Conservation (phyloP, 2,329 filamentous ascomycete species). For the Cercospora sojina region DNA sequence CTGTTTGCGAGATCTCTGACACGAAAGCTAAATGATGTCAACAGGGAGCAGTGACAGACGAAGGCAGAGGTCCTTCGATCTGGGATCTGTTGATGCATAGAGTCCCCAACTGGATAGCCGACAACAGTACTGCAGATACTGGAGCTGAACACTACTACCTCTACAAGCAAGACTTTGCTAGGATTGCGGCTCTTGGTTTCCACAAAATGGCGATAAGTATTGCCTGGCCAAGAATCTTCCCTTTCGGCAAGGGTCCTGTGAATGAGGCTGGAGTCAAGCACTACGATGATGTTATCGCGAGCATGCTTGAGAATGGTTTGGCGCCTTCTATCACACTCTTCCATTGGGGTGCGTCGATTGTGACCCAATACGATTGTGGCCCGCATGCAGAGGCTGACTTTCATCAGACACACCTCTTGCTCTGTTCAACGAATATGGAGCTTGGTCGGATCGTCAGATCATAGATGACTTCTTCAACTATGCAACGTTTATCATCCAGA, state of each 20-base stretch:
- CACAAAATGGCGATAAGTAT: slow-evolving; percentile 46
- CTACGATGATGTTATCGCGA: slow-evolving; percentile 51
- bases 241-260: slow-evolving; percentile 49
- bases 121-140: slow-evolving; percentile 35
- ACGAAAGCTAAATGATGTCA: not conserved
- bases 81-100: slow-evolving; percentile 32
- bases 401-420: slow-evolving; percentile 3
- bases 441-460: slow-evolving; percentile 41
- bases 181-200: slow-evolving; percentile 43
- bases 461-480: slow-evolving; percentile 43
- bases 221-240: slow-evolving; percentile 51
- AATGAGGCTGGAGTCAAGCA: slow-evolving; percentile 50
- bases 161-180: slow-evolving; percentile 20
- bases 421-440: slow-evolving; percentile 45
- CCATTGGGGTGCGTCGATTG: slow-evolving; percentile 42
- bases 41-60: slow-evolving; percentile 33
- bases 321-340: slow-evolving; percentile 48
- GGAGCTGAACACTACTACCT: slow-evolving; percentile 16
- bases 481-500: slow-evolving; percentile 40
- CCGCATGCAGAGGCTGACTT: slow-evolving; percentile 9
- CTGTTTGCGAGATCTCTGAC: not conserved
- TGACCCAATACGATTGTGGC: not conserved
- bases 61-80: slow-evolving; percentile 35
- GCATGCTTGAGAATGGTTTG: slow-evolving; percentile 44
- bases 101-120: slow-evolving; percentile 38